Evolutionary conservation across 768 basidiomycete genomes (phyloP).

Genomic region (Pleurotus sapidus): DNA sequence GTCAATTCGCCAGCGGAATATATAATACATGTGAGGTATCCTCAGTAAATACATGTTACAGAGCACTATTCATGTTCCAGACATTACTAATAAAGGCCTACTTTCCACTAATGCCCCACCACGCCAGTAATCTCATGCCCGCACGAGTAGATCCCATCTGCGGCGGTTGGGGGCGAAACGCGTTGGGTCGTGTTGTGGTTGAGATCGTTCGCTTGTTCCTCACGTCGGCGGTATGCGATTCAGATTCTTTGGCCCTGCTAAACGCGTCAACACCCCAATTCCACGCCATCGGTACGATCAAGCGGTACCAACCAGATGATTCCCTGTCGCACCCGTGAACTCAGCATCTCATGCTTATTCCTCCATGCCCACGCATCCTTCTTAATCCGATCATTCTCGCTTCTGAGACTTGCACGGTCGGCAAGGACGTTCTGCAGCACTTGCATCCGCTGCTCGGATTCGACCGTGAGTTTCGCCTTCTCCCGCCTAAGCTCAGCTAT

Average conservation of each 20-base stretch:
- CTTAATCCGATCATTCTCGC: background rate
- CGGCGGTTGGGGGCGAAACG: slow-evolving; percentile 1
- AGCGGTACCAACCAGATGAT: background rate
- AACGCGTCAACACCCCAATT: background rate
- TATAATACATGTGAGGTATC: too few relatives aligned
- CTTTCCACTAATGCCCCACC: background rate
- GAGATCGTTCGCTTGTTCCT: background rate
- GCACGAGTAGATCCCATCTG: background rate
- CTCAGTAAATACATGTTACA: too few relatives aligned
- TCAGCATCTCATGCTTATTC: slow-evolving; percentile 7
- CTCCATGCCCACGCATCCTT: slow-evolving; percentile 6
- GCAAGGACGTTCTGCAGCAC: slow-evolving; percentile 1
- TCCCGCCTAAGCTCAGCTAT: slow-evolving; percentile 1
- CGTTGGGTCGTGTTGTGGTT: background rate
- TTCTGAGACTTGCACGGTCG: background rate
- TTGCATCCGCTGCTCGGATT: background rate
- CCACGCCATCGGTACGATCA: background rate
- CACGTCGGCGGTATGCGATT: background rate
- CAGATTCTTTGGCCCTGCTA: slow-evolving; percentile 6
- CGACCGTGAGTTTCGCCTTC: background rate
- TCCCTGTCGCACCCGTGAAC: slow-evolving; percentile 1
- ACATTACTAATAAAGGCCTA: background rate
- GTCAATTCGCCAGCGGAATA: too few relatives aligned
- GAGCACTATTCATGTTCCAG: background rate
- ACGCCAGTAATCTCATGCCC: background rate